Evolutionary conservation across 768 basidiomycete species (phyloP).

Genomic region (Galerina sulciceps): DNA sequence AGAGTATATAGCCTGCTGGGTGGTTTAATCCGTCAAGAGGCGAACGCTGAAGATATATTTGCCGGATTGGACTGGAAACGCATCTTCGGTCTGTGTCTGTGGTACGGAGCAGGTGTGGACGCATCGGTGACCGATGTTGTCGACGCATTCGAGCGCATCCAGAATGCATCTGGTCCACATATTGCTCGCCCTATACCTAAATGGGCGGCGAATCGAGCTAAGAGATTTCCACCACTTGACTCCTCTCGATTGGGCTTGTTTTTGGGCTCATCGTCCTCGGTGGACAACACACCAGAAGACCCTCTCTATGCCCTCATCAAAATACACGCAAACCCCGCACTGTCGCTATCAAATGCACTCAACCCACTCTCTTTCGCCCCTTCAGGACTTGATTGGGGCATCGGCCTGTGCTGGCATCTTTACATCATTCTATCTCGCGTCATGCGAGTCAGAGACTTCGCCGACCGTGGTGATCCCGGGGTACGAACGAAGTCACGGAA

Average conservation of each 20-base stretch:
- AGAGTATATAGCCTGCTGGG: conserved; percentile 85
- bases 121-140: conserved; percentile 74
- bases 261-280: conserved; percentile 32
- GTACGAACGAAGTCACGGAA: conserved; percentile 19
- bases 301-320: conserved; percentile 83
- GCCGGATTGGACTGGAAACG: conserved; percentile 93
- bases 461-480: conserved; percentile 70
- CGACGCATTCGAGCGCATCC: conserved; percentile 56
- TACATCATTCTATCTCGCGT: conserved; percentile 87
- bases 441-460: conserved; percentile 83
- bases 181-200: conserved; percentile 65
- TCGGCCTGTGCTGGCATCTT: conserved; percentile 82
- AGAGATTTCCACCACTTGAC: conserved; percentile 12
- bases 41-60: conserved; percentile 56
- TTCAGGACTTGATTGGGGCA: conserved; percentile 77
- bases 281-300: conserved; percentile 46
- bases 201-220: conserved; percentile 44
- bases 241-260: conserved; percentile 30
- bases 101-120: conserved; percentile 81
- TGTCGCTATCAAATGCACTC: conserved; percentile 70
- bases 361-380: conserved; percentile 75
- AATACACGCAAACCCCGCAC: conserved; percentile 73
- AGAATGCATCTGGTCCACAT: conserved; percentile 17
- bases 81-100: conserved; percentile 86
- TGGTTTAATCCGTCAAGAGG: conserved; percentile 65